Evolutionary conservation across 2,329 filamentous ascomycete genomes (phyloP).

Genomic region (Epichloe gansuensis): DNA sequence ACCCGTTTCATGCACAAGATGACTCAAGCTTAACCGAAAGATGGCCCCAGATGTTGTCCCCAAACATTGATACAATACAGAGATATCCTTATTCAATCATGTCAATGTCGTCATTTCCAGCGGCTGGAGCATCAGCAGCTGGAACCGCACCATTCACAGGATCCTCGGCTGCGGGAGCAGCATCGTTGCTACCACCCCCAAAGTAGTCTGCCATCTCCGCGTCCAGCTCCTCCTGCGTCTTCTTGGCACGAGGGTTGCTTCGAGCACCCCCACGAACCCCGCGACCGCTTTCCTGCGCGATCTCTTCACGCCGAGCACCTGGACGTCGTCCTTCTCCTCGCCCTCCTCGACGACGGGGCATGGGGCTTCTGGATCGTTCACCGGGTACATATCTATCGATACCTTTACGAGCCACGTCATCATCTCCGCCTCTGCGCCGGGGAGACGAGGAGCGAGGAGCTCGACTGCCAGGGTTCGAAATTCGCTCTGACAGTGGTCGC

Average conservation of each 20-base stretch:
- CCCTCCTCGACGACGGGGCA: conserved; percentile 37
- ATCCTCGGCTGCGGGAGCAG: conserved; percentile 17
- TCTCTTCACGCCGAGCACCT: conserved; percentile 31
- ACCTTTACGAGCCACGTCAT: conserved; percentile 48
- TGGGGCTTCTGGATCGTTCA: conserved; percentile 44
- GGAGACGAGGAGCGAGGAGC: conserved; percentile 53
- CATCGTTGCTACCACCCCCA: conserved; percentile 31
- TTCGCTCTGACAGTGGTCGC: conserved; percentile 46
- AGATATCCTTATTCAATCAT: conserved; percentile 47
- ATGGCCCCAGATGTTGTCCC: background rate
- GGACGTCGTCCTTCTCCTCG: conserved; percentile 40
- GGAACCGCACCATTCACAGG: conserved; percentile 15
- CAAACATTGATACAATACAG: background rate
- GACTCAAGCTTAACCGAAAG: background rate
- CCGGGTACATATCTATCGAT: conserved; percentile 74
- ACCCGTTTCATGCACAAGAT: background rate
- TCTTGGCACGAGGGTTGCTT: conserved; percentile 50
- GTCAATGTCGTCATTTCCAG: conserved; percentile 45
- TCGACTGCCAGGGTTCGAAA: conserved; percentile 40
- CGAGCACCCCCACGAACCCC: conserved; percentile 25
- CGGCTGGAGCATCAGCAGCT: conserved; percentile 16
- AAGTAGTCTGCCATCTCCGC: conserved; percentile 98
- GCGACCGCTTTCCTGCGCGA: conserved; percentile 22
- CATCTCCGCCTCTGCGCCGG: conserved; percentile 32
- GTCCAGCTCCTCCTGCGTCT: conserved; percentile 85